Conservation (phyloP, 441 rosid genomes). For the Erodium texanum region DNA sequence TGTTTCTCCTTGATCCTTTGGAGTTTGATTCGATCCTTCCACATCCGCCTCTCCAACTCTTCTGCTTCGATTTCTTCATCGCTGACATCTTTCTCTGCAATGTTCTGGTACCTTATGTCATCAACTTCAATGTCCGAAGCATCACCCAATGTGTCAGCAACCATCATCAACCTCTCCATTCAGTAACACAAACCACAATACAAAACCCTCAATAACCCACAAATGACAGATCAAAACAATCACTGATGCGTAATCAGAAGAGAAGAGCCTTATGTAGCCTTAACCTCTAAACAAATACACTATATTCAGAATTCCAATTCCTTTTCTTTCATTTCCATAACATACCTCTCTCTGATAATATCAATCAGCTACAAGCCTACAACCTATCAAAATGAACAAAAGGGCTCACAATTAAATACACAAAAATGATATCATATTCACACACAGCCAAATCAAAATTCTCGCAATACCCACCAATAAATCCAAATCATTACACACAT, state of each 20-base stretch:
- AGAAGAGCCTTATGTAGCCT: not conserved
- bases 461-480: not conserved
- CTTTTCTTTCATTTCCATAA: not conserved
- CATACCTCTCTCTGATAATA: not conserved
- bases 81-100: conserved; percentile 88
- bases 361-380: not conserved
- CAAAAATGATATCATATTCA: not conserved
- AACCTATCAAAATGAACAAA: not conserved
- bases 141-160: conserved; percentile 25
- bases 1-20: conserved; percentile 70
- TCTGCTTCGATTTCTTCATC: conserved; percentile 95
- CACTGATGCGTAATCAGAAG: not conserved
- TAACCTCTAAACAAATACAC: not conserved
- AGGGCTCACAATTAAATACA: not conserved
- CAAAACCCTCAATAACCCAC: too few relatives aligned
- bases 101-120: conserved; percentile 68
- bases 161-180: conserved; percentile 23
- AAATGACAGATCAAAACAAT: too few relatives aligned
- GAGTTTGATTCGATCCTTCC: conserved; percentile 86
- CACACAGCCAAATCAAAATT: not conserved
- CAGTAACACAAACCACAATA: not conserved
- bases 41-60: conserved; percentile 85
- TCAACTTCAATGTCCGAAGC: conserved; percentile 64
- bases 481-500: not conserved
- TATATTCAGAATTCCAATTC: not conserved